Evolutionary conservation across 148 eudicot genomes (phyloP), one percentile per base, ranked within the genome.

Genomic region (Gaultheria prostrata): DNA sequence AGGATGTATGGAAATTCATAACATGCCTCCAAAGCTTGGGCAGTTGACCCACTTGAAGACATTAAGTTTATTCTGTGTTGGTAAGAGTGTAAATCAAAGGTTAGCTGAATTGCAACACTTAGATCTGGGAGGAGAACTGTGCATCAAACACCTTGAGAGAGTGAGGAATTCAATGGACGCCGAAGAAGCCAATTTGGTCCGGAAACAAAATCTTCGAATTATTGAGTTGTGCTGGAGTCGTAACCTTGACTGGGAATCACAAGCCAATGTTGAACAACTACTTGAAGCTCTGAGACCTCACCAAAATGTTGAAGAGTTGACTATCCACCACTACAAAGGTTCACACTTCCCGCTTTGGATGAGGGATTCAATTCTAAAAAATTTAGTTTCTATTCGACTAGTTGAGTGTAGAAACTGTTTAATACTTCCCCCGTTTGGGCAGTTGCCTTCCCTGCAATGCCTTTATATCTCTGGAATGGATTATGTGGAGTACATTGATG

Each of bases 81-180:
- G 63, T 7, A 17, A 53, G 46, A 32, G 43, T 12, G 18, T 11
- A 30, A 24, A 30, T 54, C 33, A 20, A 14, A 45, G 32, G 13
- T 35, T 78, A 53, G 45, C n/a, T 30, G 65, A 78, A 21, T 53
- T 78, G 80, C 11, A 18, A 30, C 0, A 24, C 11, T 78, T 78
- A 18, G 50, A 74, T 8, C 79, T 49, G n/a, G 9, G 33, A 24
- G 79, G 79, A 49, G 33, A 76, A 24, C 32, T 78, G 21, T 3
- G 26, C n/a, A 78, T 78, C 43, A 0, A 9, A 54, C 24, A 78
- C 35, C 80, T 78, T 53, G 67, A 53, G 67, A 78, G 80, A 53
- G 65, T 78, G 65, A 53, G n/a, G 18, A 78, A 32, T 32, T 8
- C 45, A 5, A 54, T 15, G 24, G 80, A 78, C 2, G 65, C 80